phyloP scores from a whole-genome alignment of 2,329 filamentous ascomycete genomes.

The Thelonectria olida region DNA sequence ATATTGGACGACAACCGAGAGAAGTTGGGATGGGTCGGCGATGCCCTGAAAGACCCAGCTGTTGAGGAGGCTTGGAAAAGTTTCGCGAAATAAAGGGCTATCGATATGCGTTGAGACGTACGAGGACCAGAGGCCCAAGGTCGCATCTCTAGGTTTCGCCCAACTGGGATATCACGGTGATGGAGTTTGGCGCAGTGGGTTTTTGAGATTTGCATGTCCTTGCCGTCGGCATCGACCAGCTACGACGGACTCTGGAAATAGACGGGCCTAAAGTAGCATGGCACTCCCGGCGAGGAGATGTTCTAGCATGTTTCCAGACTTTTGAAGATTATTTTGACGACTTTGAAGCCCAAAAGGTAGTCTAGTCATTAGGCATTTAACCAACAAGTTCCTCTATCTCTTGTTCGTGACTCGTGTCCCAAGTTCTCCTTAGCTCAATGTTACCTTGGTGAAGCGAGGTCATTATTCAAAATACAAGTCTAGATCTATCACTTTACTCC shows the following conservation, averaged over 20 bases:
- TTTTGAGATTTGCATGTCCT: background rate
- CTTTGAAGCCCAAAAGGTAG: background rate
- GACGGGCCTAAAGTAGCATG: slow-evolving; percentile 16
- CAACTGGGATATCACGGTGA: slow-evolving; percentile 25
- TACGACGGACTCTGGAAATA: slow-evolving; percentile 9
- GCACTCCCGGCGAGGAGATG: slow-evolving; percentile 13
- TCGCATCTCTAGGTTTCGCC: slow-evolving; percentile 9
- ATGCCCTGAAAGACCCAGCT: slow-evolving; percentile 51
- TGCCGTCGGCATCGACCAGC: background rate
- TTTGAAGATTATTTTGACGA: background rate
- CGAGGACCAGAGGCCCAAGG: background rate
- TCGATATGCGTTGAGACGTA: background rate
- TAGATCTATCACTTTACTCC: background rate
- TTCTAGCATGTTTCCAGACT: background rate
- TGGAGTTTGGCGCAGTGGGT: slow-evolving; percentile 22
- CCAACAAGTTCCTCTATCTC: background rate
- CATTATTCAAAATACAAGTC: background rate
- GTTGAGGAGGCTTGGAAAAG: slow-evolving; percentile 43
- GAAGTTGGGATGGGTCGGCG: slow-evolving; percentile 64
- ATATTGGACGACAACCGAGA: slow-evolving; percentile 62
- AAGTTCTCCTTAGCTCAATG: no score
- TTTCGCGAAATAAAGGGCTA: slow-evolving; percentile 34
- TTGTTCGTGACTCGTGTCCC: no score
- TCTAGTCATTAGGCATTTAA: background rate
- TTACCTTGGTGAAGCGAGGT: no score